Evolutionary conservation across 2,329 filamentous ascomycete genomes (phyloP), one percentile per base, ranked within the genome.

Genomic region (Coniochaeta hoffmannii): DNA sequence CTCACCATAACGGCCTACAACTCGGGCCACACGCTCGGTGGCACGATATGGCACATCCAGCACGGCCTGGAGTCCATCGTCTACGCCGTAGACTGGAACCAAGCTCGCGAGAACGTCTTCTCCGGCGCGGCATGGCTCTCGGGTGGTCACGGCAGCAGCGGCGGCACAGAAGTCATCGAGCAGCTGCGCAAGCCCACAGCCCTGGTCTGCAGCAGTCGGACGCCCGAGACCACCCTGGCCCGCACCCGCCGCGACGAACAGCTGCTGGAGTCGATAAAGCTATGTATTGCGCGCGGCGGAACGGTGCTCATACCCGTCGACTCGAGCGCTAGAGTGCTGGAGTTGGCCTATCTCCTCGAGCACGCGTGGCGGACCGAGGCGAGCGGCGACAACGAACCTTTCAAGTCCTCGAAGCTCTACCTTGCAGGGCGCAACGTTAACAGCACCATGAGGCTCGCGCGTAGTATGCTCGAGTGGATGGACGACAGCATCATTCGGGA

Each of bases 401-500:
- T 87, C 15, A 76, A 76, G 55, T 71, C 75, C 1, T 74, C 81
- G 0, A 83, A 80, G 63, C 76, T 97, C 0, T 97, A 91, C 66
- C 77, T 99, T 44, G 93, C 92, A 0, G 92, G 91, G 36, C 87
- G 86, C 57, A 96, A 90, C 58, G 88, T 90, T 60, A 87, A 89
- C 56, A 92, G 90, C 59, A 96, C 92, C 0, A 89, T 97, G 79
- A 82, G 90, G 53, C 90, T 97, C 62, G 89, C 93, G 26, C 82
- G 92, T 61, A 97, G 93, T 69, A 96, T 99, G 89, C 77, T 99
- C 31, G 94, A 99, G 67, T 99, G 94, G 94, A 97, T 99, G 92
- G 92, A 97, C 66, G 92, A 97, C 65, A 87, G 86, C 56, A 95
- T 99, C 57, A 88, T 96, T 41, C 86, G 91, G 55, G 93, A 97